Conservation (phyloP, 2,329 filamentous ascomycete species). For the Neospermospora avenae region DNA sequence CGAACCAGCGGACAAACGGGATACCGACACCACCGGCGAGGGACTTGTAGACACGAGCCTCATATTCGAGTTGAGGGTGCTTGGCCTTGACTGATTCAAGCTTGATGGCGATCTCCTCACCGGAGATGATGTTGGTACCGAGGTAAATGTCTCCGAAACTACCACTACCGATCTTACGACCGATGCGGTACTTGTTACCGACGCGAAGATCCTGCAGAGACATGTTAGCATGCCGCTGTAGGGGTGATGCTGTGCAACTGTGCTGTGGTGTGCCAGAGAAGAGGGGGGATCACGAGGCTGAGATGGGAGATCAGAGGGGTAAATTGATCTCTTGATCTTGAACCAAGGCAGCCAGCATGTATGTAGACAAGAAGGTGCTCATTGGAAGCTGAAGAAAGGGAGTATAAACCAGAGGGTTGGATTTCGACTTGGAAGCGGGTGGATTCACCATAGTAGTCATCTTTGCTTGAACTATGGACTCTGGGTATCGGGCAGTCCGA, state of each 20-base stretch:
- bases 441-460: slow-evolving; percentile 62
- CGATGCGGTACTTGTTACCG: slow-evolving; percentile 99
- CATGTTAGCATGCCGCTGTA: slow-evolving; percentile 24
- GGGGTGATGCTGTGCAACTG: slow-evolving; percentile 1
- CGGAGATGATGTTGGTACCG: slow-evolving; percentile 98
- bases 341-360: slow-evolving; percentile 21
- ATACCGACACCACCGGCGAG: slow-evolving; percentile 97
- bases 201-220: slow-evolving; percentile 86
- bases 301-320: not conserved
- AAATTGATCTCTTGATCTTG: slow-evolving; percentile 17
- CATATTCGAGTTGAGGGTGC: slow-evolving; percentile 98
- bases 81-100: slow-evolving; percentile 99
- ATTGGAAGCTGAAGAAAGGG: slow-evolving; percentile 37
- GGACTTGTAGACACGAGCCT: slow-evolving; percentile 87
- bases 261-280: slow-evolving; percentile 1
- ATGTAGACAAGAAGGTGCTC: slow-evolving; percentile 32
- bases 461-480: slow-evolving; percentile 40
- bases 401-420: slow-evolving; percentile 39
- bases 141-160: slow-evolving; percentile 99
- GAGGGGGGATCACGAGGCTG: not conserved
- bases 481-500: slow-evolving; percentile 33
- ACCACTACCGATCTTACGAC: slow-evolving; percentile 97
- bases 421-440: slow-evolving; percentile 38
- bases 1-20: slow-evolving; percentile 98
- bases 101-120: slow-evolving; percentile 99